phyloP scores from a whole-genome alignment of 805 yeast genomes.

The Spathaspora arborariae region DNA sequence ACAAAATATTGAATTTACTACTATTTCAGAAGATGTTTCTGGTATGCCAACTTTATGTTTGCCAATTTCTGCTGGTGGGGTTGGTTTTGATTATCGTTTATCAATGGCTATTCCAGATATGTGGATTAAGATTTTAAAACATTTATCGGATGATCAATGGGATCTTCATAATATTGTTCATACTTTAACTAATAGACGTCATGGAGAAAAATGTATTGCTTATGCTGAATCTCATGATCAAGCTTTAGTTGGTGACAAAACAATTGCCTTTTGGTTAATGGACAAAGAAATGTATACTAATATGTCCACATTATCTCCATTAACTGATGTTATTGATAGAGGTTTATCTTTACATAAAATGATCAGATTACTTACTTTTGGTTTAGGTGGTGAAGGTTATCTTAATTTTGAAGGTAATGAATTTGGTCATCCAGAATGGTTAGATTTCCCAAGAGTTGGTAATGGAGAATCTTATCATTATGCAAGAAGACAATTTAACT shows the following conservation, averaged over 20 bases:
- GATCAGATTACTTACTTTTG: constrained; percentile 81
- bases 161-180: constrained; percentile 75
- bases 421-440: constrained; percentile 99
- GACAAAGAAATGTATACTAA: constrained; percentile 97
- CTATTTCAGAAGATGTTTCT: constrained; percentile 95
- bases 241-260: constrained; percentile 95
- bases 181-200: constrained; percentile 83
- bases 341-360: constrained; percentile 89
- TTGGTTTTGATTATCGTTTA: constrained; percentile 88
- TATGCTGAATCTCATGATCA: constrained; percentile 97
- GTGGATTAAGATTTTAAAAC: constrained; percentile 96
- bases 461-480: constrained; percentile 87
- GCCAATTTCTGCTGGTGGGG: constrained; percentile 73
- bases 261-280: constrained; percentile 97
- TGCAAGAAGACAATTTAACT: constrained; percentile 91
- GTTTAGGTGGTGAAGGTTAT: constrained; percentile 96
- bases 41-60: constrained; percentile 96
- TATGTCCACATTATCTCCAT: constrained; percentile 74
- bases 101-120: constrained; percentile 98
- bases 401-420: constrained; percentile 96
- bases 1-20: constrained; percentile 47
- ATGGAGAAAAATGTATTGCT: constrained; percentile 83
- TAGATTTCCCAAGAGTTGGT: constrained; percentile 92
- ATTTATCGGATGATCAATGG: constrained; percentile 85
- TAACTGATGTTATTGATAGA: constrained; percentile 78